Base-by-base conservation (phyloP, 202 grass and related monocot species). In the Elaeis oleifera region DNA sequence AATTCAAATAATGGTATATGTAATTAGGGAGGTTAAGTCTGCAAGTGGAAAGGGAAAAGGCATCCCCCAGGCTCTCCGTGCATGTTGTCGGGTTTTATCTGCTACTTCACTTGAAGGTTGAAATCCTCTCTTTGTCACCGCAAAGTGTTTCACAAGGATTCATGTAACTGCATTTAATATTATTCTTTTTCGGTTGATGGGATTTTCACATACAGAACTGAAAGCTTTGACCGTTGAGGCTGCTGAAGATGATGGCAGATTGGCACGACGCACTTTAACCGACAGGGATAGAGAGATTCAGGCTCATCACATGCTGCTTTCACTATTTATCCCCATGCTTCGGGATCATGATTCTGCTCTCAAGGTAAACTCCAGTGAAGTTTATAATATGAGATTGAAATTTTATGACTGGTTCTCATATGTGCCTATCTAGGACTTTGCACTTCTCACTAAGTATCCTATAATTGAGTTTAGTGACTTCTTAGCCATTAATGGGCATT, bases 41-140 rank as follows among this genome's bases (percentile, higher is more conserved):
- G 61, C 48, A 28, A 72, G 63, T 63, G 66, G 81, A 53, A 87
- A 84, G 67, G 62, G 73, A 50, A 70, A 71, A 15, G 78, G 83
- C 21, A 77, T 90, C 71, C 78, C 90, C 7, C 78, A 74, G 65
- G 77, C 77, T 48, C 73, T 90, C 20, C 83, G 80, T 32, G 83
- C 90, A 73, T 90, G 83, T 90, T 63, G 81, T 9, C 70, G 80
- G 22, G 78, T 95, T 75, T 75, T 90, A 53, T 75, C 49, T 67
- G 80, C 75, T 26, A 78, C 62, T 8, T 95, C 90, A 82, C 20
- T 67, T 62, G 68, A 79, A 87, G 90, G 86, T 95, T 51, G 5
- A 11, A 20, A 19, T 53, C 24, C 11, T 67, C 16, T 54, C 58
- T 36, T 44, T 13, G 3, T 44, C 36, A 44, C 9, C 36, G 3